phyloP scores from a whole-genome alignment of 106 monocot species.

The Dioscorea alata region DNA sequence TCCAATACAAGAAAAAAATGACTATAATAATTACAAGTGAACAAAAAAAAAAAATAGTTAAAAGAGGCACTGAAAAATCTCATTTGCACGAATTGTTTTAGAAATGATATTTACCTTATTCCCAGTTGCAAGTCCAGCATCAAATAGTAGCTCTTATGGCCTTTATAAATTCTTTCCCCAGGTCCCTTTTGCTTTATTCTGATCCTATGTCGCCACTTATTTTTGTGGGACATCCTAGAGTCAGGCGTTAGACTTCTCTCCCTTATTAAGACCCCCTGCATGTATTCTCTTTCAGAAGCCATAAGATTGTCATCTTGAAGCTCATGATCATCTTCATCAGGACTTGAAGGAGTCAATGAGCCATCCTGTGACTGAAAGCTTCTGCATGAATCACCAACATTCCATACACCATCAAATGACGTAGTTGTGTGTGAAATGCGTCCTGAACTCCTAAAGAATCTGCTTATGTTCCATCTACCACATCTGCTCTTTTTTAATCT shows the following conservation, averaged over 20 bases:
- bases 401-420: conserved; percentile 35
- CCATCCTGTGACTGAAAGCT: conserved; percentile 32
- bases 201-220: conserved; percentile 22
- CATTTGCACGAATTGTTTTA: not conserved
- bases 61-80: too few relatives aligned
- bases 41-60: too few relatives aligned
- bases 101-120: conserved; percentile 59
- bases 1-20: too few relatives aligned
- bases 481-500: conserved; percentile 13
- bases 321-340: conserved; percentile 20
- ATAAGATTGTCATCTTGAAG: conserved; percentile 13
- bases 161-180: conserved; percentile 68
- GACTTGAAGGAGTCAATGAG: conserved; percentile 15
- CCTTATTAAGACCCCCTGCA: conserved; percentile 81
- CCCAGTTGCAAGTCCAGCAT: conserved; percentile 99
- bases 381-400: conserved; percentile 24
- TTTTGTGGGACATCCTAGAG: conserved; percentile 7
- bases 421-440: conserved; percentile 50
- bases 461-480: conserved; percentile 20
- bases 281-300: conserved; percentile 77
- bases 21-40: too few relatives aligned
- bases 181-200: conserved; percentile 36
- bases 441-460: conserved; percentile 35
- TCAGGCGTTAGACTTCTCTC: conserved; percentile 30
- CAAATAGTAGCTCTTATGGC: conserved; percentile 81